phyloP scores from a whole-genome alignment of 441 rosid genomes.

The Dalechampia spathulata region DNA sequence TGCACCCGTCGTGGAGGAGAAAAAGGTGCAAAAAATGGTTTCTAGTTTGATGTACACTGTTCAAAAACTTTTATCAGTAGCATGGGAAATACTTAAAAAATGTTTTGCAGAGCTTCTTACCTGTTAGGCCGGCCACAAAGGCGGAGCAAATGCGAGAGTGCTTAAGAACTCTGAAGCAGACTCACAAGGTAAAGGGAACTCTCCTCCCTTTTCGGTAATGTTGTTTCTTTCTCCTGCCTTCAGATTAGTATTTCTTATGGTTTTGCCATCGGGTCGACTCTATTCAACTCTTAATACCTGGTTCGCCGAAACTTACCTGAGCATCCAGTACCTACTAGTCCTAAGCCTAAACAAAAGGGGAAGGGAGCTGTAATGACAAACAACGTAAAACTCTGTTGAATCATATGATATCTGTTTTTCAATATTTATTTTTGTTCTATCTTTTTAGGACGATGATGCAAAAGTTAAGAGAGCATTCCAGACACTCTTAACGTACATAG shows the following conservation, averaged over 20 bases:
- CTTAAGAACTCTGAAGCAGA: conserved; percentile 83
- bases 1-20: conserved; percentile 63
- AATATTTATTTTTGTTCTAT: background rate
- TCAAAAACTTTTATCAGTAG: background rate
- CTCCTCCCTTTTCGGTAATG: conserved; percentile 2
- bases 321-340: too few relatives aligned
- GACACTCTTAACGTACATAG: conserved; percentile 82
- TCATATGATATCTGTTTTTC: too few relatives aligned
- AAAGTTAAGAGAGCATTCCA: conserved; percentile 93
- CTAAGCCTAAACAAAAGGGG: too few relatives aligned
- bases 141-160: conserved; percentile 91
- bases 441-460: conserved; percentile 69
- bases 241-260: too few relatives aligned
- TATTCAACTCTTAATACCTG: too few relatives aligned
- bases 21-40: conserved; percentile 41
- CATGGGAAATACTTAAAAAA: background rate
- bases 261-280: too few relatives aligned
- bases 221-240: too few relatives aligned
- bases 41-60: background rate
- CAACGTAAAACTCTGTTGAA: too few relatives aligned
- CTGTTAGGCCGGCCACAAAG: conserved; percentile 88
- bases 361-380: too few relatives aligned
- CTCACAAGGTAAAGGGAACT: conserved; percentile 54
- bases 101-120: conserved; percentile 59
- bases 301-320: too few relatives aligned